These are phyloP conservation scores for Tylopilus intermedius DNA, from an alignment of 768 basidiomycete genomes.

Conservation along the genomic window DNA sequence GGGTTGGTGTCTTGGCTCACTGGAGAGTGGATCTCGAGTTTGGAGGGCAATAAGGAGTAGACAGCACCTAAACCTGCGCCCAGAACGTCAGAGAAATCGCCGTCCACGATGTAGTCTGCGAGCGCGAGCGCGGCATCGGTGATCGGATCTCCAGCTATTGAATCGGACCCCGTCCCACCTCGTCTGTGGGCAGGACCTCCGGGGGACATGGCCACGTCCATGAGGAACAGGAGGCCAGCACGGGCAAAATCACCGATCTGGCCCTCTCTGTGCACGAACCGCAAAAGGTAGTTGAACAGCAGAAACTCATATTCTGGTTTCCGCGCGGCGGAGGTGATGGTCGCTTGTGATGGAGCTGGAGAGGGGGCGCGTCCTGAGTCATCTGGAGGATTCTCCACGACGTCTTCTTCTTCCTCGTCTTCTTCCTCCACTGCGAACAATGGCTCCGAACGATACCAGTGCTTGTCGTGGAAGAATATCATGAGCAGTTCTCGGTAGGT, in stretches of 20 bases:
- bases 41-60: conserved; percentile 85
- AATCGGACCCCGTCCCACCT: conserved; percentile 28
- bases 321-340: conserved; percentile 50
- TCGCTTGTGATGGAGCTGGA: conserved; percentile 57
- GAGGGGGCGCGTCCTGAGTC: conserved; percentile 38
- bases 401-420: conserved; percentile 57
- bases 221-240: conserved; percentile 86
- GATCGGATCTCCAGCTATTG: conserved; percentile 52
- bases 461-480: conserved; percentile 96
- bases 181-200: conserved; percentile 44
- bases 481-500: conserved; percentile 86
- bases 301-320: conserved; percentile 93
- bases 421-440: conserved; percentile 73
- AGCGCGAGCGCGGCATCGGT: conserved; percentile 82
- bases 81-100: conserved; percentile 98
- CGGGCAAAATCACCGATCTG: conserved; percentile 91
- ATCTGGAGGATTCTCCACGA: conserved; percentile 4
- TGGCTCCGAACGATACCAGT: conserved; percentile 77
- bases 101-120: conserved; percentile 90
- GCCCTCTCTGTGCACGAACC: conserved; percentile 92
- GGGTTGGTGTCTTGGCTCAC: conserved; percentile 34
- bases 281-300: conserved; percentile 90
- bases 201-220: conserved; percentile 95
- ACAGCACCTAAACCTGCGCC: conserved; percentile 90
- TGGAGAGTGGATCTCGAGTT: conserved; percentile 64